A percentile compares a stretch with the other conserved stretches of the same genome.
These are phyloP conservation scores for Ceratocystis cubensis DNA, from an alignment of 2,329 filamentous ascomycete species.

Conservation along the genomic window DNA sequence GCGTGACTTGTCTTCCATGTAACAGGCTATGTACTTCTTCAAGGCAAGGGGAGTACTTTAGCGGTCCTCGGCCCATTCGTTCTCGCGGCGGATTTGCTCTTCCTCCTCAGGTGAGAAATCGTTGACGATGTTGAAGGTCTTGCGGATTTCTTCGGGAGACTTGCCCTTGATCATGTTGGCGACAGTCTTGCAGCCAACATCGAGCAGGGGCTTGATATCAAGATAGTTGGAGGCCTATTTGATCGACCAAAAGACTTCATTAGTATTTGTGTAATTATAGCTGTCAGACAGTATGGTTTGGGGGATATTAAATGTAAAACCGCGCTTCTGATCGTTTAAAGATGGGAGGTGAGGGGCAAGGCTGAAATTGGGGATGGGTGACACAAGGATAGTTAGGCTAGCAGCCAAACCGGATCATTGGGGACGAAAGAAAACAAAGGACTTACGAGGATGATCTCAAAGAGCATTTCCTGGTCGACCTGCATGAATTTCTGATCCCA, in stretches of 20 bases:
- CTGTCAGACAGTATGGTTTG: too few relatives aligned
- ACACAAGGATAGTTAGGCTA: background rate
- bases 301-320: too few relatives aligned
- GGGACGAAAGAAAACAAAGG: background rate
- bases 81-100: constrained; percentile 88
- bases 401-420: background rate
- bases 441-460: constrained; percentile 92
- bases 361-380: background rate
- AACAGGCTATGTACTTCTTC: background rate
- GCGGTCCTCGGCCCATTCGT: constrained; percentile 81
- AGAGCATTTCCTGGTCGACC: constrained; percentile 98
- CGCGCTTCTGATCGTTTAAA: too few relatives aligned
- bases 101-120: constrained; percentile 99
- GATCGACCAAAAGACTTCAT: too few relatives aligned
- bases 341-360: background rate
- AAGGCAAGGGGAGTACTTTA: constrained; percentile 31
- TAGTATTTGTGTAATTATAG: too few relatives aligned
- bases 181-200: constrained; percentile 98
- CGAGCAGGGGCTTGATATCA: constrained; percentile 94
- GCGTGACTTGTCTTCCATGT: background rate
- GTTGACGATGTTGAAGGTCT: constrained; percentile 99
- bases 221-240: constrained; percentile 87
- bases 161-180: constrained; percentile 99
- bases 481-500: constrained; percentile 99
- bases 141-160: constrained; percentile 96